Percentiles rank a stretch among this genome's conserved stretches.
Conservation (phyloP, 805 yeast species). For the Lipomyces spencermartinsiae region DNA sequence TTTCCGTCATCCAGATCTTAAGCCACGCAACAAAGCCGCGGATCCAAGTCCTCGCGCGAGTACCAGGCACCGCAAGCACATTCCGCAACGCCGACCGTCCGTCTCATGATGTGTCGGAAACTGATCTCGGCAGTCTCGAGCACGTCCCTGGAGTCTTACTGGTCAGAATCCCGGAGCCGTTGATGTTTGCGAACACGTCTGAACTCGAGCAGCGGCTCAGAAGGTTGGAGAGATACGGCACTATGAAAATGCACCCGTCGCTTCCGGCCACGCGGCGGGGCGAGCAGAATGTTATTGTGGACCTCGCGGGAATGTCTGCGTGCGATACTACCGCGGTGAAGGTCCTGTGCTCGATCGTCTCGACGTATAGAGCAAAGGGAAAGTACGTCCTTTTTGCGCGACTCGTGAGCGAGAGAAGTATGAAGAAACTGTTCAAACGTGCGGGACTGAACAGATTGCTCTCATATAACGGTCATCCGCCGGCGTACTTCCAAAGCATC, state of each 20-base stretch:
- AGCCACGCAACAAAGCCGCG: conserved; percentile 81
- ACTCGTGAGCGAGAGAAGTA: conserved; percentile 55
- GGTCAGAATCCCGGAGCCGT: conserved; percentile 84
- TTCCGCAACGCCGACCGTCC: conserved; percentile 70
- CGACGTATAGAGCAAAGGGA: conserved; percentile 57
- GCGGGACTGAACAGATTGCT: conserved; percentile 62
- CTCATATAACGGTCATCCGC: conserved; percentile 45
- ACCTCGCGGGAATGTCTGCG: conserved; percentile 79
- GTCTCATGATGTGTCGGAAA: conserved; percentile 30
- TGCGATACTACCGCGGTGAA: conserved; percentile 84
- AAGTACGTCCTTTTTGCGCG: conserved; percentile 67
- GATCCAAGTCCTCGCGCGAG: conserved; percentile 79
- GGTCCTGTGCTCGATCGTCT: conserved; percentile 65
- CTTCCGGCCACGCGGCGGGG: conserved; percentile 59
- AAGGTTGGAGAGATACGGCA: conserved; percentile 78
- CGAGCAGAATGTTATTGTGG: conserved; percentile 67
- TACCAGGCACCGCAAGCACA: conserved; percentile 57
- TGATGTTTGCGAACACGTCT: conserved; percentile 84
- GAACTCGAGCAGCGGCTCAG: conserved; percentile 71
- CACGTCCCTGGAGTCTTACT: conserved; percentile 74
- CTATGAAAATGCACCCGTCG: conserved; percentile 77
- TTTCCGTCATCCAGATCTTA: conserved; percentile 78
- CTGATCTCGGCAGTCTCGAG: conserved; percentile 55
- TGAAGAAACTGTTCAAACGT: conserved; percentile 57
- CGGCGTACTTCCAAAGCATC: conserved; percentile 55